These are phyloP conservation scores for Fabrea salina DNA, from an alignment of 169 alveolate genomes.

Conservation along the genomic window DNA sequence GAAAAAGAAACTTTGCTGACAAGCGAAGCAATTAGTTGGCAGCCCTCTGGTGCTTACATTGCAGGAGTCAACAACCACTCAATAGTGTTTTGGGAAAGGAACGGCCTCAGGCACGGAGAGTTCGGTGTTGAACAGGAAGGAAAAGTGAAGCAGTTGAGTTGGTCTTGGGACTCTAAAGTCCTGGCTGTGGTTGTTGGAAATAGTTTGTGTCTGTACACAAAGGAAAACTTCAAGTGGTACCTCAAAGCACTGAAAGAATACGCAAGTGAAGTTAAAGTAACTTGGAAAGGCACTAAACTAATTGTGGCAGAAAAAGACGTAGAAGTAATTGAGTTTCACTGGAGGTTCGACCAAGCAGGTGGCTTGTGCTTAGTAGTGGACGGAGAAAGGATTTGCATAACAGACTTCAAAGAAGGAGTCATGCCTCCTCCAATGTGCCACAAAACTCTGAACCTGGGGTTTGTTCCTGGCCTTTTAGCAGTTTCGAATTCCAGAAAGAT, in stretches of 20 bases:
- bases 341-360: background rate
- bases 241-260: constrained; percentile 41
- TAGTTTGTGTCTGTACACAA: constrained; percentile 55
- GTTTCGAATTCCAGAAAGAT: background rate
- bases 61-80: constrained; percentile 71
- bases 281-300: background rate
- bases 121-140: constrained; percentile 38
- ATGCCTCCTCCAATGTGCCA: constrained; percentile 31
- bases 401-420: constrained; percentile 9
- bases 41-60: constrained; percentile 75
- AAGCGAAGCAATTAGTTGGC: constrained; percentile 38
- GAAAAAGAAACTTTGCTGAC: background rate
- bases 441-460: background rate
- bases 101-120: constrained; percentile 84
- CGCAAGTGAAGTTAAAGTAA: background rate
- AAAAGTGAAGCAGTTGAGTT: constrained; percentile 31
- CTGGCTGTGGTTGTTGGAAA: constrained; percentile 43
- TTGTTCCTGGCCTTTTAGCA: background rate
- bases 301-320: background rate
- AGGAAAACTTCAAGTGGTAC: constrained; percentile 83
- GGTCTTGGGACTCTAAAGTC: constrained; percentile 39
- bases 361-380: background rate
- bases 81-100: constrained; percentile 82
- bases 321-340: background rate
- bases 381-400: background rate